These are phyloP conservation scores for Boletus tomentosulus DNA, from an alignment of 768 basidiomycete genomes.

Conservation along the genomic window DNA sequence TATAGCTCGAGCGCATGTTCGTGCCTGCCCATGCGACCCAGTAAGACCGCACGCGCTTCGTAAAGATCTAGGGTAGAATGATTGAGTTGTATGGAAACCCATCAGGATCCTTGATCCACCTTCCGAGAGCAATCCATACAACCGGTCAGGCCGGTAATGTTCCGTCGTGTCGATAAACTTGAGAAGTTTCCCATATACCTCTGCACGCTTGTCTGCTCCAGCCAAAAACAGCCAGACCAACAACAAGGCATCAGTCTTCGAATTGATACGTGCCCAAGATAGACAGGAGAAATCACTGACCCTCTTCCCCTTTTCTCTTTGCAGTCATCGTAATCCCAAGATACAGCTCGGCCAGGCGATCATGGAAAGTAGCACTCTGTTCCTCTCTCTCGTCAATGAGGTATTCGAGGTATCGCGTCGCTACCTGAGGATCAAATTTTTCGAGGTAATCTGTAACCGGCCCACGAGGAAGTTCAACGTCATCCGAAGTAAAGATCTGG, in stretches of 20 bases:
- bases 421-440: conserved; percentile 54
- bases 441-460: conserved; percentile 79
- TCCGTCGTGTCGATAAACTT: conserved; percentile 69
- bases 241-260: background rate
- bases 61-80: conserved; percentile 57
- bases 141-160: conserved; percentile 68
- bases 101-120: conserved; percentile 42
- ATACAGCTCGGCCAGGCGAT: conserved; percentile 86
- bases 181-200: conserved; percentile 67
- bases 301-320: conserved; percentile 54
- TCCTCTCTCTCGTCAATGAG: conserved; percentile 75
- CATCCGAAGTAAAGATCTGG: conserved; percentile 94
- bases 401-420: conserved; percentile 79
- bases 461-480: conserved; percentile 80
- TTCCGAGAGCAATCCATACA: conserved; percentile 81
- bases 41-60: conserved; percentile 87
- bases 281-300: conserved; percentile 34
- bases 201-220: conserved; percentile 42
- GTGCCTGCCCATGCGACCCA: conserved; percentile 87
- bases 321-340: conserved; percentile 60
- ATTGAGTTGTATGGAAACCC: background rate
- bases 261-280: background rate
- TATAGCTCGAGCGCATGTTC: conserved; percentile 95
- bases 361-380: conserved; percentile 66
- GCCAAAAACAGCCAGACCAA: conserved; percentile 25